Conservation (phyloP, 441 rosid genomes). For the Hura crepitans region DNA sequence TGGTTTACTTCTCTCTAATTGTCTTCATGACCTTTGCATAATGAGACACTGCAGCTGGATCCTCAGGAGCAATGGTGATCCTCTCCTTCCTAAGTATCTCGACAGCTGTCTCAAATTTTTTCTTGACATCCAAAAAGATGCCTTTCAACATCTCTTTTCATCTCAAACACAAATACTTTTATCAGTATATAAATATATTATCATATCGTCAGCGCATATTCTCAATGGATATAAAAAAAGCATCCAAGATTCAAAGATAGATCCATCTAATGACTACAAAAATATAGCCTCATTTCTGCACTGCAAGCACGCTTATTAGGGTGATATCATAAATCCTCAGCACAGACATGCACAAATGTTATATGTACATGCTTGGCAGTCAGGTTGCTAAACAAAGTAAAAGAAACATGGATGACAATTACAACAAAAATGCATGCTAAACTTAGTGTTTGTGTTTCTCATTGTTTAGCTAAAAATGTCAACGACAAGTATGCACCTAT, state of each 20-base stretch:
- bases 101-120: conserved; percentile 74
- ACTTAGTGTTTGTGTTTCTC: background rate
- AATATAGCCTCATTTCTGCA: background rate
- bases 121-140: conserved; percentile 77
- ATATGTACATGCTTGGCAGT: background rate
- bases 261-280: background rate
- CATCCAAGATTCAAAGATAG: background rate
- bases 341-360: background rate
- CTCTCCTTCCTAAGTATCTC: conserved; percentile 77
- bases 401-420: background rate
- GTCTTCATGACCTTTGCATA: conserved; percentile 90
- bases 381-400: background rate
- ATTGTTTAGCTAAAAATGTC: background rate
- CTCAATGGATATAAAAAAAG: conserved; percentile 1
- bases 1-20: conserved; percentile 73
- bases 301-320: background rate
- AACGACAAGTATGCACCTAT: background rate
- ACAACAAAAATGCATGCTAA: background rate
- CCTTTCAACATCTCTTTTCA: conserved; percentile 79
- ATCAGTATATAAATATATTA: conserved; percentile 20
- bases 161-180: conserved; percentile 18
- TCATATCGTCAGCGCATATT: conserved; percentile 5
- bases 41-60: conserved; percentile 81
- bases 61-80: conserved; percentile 83
- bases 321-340: conserved; percentile 6